Evolutionary conservation across 2,329 filamentous ascomycete genomes (phyloP).

Genomic region (Hymenoscyphus salicellus): DNA sequence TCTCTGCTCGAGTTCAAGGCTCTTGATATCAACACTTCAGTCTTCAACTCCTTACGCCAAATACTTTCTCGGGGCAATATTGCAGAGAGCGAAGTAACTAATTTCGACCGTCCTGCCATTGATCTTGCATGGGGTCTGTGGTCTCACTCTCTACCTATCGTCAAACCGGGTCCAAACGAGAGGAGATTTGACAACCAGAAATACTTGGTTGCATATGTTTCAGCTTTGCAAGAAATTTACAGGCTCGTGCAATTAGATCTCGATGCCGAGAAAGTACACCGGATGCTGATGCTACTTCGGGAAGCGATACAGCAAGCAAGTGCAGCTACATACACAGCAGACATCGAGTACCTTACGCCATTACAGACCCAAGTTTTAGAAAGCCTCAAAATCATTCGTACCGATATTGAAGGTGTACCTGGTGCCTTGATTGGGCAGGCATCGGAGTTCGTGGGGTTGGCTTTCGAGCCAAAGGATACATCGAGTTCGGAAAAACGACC

Average conservation of each 20-base stretch:
- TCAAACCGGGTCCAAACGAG: conserved; percentile 42
- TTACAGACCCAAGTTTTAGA: conserved; percentile 69
- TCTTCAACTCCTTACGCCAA: conserved; percentile 64
- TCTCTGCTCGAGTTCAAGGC: conserved; percentile 59
- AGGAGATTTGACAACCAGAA: conserved; percentile 67
- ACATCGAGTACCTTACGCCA: conserved; percentile 69
- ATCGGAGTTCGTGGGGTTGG: conserved; percentile 67
- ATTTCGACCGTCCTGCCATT: conserved; percentile 45
- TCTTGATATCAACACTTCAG: conserved; percentile 69
- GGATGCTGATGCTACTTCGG: conserved; percentile 69
- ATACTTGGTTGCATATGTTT: conserved; percentile 80
- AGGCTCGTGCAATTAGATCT: conserved; percentile 66
- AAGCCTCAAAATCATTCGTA: conserved; percentile 64
- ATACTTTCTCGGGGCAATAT: conserved; percentile 52
- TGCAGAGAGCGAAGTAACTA: conserved; percentile 40
- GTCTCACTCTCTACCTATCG: conserved; percentile 61
- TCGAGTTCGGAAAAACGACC: conserved; percentile 49
- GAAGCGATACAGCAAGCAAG: conserved; percentile 69
- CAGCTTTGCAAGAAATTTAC: conserved; percentile 74
- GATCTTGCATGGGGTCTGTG: conserved; percentile 67
- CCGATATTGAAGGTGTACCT: conserved; percentile 62
- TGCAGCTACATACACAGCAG: conserved; percentile 64
- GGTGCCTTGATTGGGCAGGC: conserved; percentile 67
- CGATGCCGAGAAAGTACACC: conserved; percentile 57
- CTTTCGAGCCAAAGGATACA: conserved; percentile 50